Base-by-base conservation (phyloP, 306 rosid genomes). In the Pterocarpus macrocarpus region DNA sequence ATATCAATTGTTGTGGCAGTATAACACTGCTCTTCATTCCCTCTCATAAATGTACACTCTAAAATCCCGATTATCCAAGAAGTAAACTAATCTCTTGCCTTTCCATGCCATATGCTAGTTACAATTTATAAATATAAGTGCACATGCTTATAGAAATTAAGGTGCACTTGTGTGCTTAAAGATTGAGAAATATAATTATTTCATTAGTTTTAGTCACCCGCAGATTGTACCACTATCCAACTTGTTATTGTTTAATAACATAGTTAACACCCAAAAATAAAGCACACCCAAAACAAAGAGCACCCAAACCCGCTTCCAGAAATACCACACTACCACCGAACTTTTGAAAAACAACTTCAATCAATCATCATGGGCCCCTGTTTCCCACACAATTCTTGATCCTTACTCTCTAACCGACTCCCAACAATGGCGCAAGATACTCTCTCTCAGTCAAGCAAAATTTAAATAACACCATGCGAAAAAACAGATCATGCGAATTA, bases 141-240 rank as follows among this genome's bases (percentile, higher is more conserved):
- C 22, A 50, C 52, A 22, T 74, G 69, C 45, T 38, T 73, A 39
- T 39, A 34, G 63, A 32, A 22, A 22, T 22, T 22, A 59, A 62
- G 62, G 8, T 36, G 63, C 58, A 39, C 58, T 15, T 59, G 33
- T 30, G 44, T 22, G 63, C 36, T 5, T 58, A 8, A 65, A 78
- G 66, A 36, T 62, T 61, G 61, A 5, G 44, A 4, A 47, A 34
- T 22, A 36, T 47, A 50, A 16, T 61, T 55, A 39, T 36, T 67
- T 81, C 38, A 5, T 73, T 77, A 36, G 43, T 56, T 83, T 77
- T 55, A 64, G 17, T 80, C 44, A 59, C 22, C 41, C 30, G 14
- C 56, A 17, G 30, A 63, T 50, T 14, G 53, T 69, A 52, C 76
- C 22, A 15, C 65, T 35, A 69, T 35, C 39, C 49, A 81, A 30